A percentile compares a stretch with the other conserved stretches of the same genome.
Evolutionary conservation across 805 yeast genomes (phyloP).

Genomic region (Wickerhamiella kurtzmanii): DNA sequence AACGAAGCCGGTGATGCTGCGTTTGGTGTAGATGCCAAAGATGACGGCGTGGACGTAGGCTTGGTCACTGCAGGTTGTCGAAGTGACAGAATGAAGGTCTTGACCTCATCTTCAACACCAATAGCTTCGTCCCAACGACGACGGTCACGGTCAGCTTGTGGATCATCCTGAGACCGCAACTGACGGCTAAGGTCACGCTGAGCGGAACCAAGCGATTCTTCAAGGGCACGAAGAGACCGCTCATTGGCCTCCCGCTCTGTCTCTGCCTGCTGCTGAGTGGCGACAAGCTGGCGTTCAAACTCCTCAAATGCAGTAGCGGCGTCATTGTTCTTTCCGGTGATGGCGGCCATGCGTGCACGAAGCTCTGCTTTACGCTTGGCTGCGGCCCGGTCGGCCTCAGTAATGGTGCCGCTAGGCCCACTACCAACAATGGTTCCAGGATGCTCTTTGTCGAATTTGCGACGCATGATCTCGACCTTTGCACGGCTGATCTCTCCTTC

Average conservation of each 20-base stretch:
- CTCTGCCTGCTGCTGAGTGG: conserved; percentile 38
- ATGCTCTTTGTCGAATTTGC: conserved; percentile 41
- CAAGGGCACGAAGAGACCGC: conserved; percentile 55
- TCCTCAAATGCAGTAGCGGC: conserved; percentile 36
- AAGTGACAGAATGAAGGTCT: conserved; percentile 45
- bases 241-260: conserved; percentile 44
- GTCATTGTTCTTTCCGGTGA: conserved; percentile 64
- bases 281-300: conserved; percentile 40
- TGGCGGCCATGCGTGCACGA: conserved; percentile 80
- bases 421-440: conserved; percentile 69
- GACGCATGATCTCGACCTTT: conserved; percentile 50
- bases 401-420: conserved; percentile 76
- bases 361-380: conserved; percentile 68
- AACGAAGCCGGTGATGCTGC: conserved; percentile 6
- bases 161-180: conserved; percentile 25
- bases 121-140: conserved; percentile 72
- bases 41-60: conserved; percentile 2
- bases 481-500: conserved; percentile 57
- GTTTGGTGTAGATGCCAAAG: conserved; percentile 16
- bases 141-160: conserved; percentile 33
- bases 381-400: conserved; percentile 69
- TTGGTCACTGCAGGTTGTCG: conserved; percentile 16
- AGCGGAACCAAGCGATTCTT: conserved; percentile 52
- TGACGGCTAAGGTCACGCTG: conserved; percentile 37
- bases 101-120: conserved; percentile 59